These are phyloP conservation scores for Aspergillus neotritici DNA, from an alignment of 2,329 filamentous ascomycete species.

Conservation along the genomic window DNA sequence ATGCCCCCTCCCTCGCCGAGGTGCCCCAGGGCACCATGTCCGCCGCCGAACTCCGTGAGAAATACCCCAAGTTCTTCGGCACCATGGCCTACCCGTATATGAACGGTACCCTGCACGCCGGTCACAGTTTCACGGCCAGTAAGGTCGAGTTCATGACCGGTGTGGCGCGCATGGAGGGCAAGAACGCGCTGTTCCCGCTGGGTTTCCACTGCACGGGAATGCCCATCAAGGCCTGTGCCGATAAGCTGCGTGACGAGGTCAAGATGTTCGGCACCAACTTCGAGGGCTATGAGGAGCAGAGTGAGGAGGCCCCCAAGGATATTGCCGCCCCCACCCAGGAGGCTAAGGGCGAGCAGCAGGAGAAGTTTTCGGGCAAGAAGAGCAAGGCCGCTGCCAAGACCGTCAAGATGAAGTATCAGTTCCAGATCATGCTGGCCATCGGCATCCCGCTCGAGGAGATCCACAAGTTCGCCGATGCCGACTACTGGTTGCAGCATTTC, in stretches of 20 bases:
- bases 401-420: constrained; percentile 91
- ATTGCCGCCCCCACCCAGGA: constrained; percentile 59
- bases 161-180: constrained; percentile 84
- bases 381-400: constrained; percentile 86
- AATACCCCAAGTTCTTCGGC: constrained; percentile 87
- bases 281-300: constrained; percentile 64
- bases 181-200: constrained; percentile 78
- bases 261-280: constrained; percentile 84
- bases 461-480: constrained; percentile 85
- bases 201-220: constrained; percentile 97
- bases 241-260: constrained; percentile 88
- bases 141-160: constrained; percentile 92
- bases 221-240: constrained; percentile 95
- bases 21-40: constrained; percentile 69
- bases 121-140: constrained; percentile 83
- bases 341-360: constrained; percentile 73
- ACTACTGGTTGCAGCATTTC: constrained; percentile 88
- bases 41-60: constrained; percentile 67
- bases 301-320: constrained; percentile 45
- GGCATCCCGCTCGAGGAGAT: constrained; percentile 86
- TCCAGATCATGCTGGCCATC: constrained; percentile 87
- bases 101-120: constrained; percentile 84
- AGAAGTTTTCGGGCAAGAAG: constrained; percentile 90
- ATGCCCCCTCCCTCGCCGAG: constrained; percentile 75
- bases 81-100: constrained; percentile 74